A percentile compares a stretch with the other conserved stretches of the same genome.
These are phyloP conservation scores for Lycium ferocissimum DNA, from an alignment of 257 asterid species.

Conservation along the genomic window DNA sequence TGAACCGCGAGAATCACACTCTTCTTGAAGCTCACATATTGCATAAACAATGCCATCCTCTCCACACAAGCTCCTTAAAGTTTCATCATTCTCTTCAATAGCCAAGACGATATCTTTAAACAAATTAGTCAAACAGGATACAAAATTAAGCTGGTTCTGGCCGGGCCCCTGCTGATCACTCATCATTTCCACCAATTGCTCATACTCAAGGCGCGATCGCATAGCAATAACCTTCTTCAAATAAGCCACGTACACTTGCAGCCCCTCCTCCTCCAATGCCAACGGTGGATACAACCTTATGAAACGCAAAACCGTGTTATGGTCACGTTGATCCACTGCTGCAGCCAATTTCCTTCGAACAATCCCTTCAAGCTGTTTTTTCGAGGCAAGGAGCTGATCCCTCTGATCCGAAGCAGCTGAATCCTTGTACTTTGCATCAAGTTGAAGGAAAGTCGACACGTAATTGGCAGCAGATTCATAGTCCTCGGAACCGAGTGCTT, in stretches of 20 bases:
- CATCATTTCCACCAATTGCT: conserved; percentile 69
- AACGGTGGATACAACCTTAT: conserved; percentile 77
- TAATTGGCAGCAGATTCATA: conserved; percentile 80
- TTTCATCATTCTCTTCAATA: conserved; percentile 82
- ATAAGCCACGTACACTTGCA: conserved; percentile 73
- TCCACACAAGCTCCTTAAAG: conserved; percentile 77
- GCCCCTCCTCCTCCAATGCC: conserved; percentile 88
- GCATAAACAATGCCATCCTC: conserved; percentile 97
- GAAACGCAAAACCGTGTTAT: conserved; percentile 73
- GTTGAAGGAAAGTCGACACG: conserved; percentile 77
- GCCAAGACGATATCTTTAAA: conserved; percentile 93
- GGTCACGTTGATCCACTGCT: conserved; percentile 87
- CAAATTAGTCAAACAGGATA: conserved; percentile 78
- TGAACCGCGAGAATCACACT: conserved; percentile 89
- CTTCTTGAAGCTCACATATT: conserved; percentile 91
- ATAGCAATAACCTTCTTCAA: conserved; percentile 72
- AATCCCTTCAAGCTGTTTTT: conserved; percentile 84
- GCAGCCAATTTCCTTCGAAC: conserved; percentile 60
- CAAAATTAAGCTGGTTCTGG: conserved; percentile 59
- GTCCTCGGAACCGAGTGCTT: conserved; percentile 76
- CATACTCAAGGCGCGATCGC: conserved; percentile 75
- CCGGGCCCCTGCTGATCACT: conserved; percentile 39
- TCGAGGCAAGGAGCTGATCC: conserved; percentile 75
- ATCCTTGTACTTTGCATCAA: conserved; percentile 76
- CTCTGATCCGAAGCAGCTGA: conserved; percentile 80